These are phyloP conservation scores for Thoreauomyces humboldtii DNA, from an alignment of 192 early-diverging fungal genomes.

Conservation along the genomic window DNA sequence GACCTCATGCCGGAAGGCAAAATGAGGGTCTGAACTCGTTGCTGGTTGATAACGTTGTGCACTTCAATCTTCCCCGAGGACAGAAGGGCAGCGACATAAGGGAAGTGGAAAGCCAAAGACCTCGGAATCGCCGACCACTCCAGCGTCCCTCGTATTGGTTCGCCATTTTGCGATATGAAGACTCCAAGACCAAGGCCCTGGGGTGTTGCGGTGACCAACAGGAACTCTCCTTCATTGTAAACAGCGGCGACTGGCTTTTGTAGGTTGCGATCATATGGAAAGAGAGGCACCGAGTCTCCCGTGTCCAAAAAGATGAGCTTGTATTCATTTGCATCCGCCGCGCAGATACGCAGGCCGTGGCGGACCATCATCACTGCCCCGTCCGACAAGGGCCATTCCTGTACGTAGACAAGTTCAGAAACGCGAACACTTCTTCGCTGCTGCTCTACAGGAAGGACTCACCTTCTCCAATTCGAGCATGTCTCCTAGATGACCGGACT, in stretches of 20 bases:
- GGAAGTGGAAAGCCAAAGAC: conserved; percentile 68
- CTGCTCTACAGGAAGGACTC: no score
- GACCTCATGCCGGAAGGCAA: conserved; percentile 33
- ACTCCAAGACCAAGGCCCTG: conserved; percentile 62
- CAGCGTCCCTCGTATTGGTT: conserved; percentile 64
- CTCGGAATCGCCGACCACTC: conserved; percentile 52
- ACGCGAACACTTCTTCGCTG: no score
- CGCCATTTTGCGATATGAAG: conserved; percentile 65
- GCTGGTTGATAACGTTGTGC: conserved; percentile 70
- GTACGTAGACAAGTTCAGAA: background rate
- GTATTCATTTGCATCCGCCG: conserved; percentile 70
- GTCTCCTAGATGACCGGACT: conserved; percentile 30
- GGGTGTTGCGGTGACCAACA: conserved; percentile 59
- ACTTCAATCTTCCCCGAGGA: conserved; percentile 67
- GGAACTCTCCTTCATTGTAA: conserved; percentile 65
- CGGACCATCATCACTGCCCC: conserved; percentile 57
- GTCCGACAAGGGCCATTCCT: conserved; percentile 67
- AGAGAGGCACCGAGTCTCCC: conserved; percentile 41
- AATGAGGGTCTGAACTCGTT: conserved; percentile 52
- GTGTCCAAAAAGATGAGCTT: conserved; percentile 58
- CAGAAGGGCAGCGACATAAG: conserved; percentile 70
- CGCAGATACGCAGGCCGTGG: conserved; percentile 54
- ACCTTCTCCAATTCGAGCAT: conserved; percentile 51
- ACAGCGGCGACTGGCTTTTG: conserved; percentile 62
- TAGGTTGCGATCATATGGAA: conserved; percentile 50